phyloP scores from a whole-genome alignment of 305 asterid genomes.

The Solanum chacoense region DNA sequence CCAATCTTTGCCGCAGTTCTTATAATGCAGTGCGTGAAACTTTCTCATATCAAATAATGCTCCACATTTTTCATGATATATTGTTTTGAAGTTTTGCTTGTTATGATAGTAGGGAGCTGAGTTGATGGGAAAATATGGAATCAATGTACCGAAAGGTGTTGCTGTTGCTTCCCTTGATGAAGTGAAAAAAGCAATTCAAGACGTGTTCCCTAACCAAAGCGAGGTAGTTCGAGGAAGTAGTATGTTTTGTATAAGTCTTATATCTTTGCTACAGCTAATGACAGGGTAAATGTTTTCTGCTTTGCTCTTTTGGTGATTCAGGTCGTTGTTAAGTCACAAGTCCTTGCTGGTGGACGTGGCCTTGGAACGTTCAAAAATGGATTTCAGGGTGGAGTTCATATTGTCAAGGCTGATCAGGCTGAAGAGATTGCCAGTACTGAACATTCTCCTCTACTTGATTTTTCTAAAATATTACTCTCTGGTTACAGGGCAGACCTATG shows the following conservation, averaged over 20 bases:
- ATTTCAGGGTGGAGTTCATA: conserved; percentile 90
- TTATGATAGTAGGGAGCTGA: conserved; percentile 68
- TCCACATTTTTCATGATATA: background rate
- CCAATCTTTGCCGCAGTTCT: background rate
- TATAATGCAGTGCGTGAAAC: background rate
- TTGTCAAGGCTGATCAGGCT: conserved; percentile 74
- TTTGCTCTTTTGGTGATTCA: conserved; percentile 14
- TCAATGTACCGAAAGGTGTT: conserved; percentile 91
- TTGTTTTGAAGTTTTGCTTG: background rate
- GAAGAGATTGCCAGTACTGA: conserved; percentile 71
- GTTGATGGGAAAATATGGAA: conserved; percentile 86
- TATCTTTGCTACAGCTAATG: background rate
- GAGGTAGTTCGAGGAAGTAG: conserved; percentile 42
- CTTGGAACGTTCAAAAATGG: conserved; percentile 92
- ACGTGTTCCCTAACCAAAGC: conserved; percentile 49
- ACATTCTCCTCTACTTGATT: background rate
- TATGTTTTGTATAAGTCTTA: background rate
- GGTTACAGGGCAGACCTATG: background rate
- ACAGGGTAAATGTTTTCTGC: background rate
- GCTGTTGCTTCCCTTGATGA: conserved; percentile 65
- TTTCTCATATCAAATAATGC: background rate
- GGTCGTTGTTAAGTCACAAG: conserved; percentile 93
- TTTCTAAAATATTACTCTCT: background rate
- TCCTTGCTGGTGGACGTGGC: conserved; percentile 96
- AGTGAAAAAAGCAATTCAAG: conserved; percentile 54